Percentiles rank a stretch among this genome's conserved stretches.
phyloP scores from a whole-genome alignment of 2,329 filamentous ascomycete genomes.

The Xylariales sp. region DNA sequence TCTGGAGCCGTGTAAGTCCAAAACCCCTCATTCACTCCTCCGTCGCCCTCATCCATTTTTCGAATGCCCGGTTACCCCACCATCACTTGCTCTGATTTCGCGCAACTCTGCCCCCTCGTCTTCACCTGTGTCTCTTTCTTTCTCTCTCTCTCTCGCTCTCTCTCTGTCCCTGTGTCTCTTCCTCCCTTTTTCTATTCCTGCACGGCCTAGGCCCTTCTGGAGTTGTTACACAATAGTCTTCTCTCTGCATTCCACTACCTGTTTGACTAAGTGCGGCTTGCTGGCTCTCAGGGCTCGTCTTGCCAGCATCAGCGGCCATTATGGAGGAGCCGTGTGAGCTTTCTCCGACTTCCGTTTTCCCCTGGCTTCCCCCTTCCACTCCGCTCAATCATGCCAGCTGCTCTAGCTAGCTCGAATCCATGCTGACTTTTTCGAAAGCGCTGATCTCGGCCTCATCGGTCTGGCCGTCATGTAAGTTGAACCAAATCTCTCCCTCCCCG shows the following conservation, averaged over 20 bases:
- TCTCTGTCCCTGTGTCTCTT: slow-evolving; percentile 18
- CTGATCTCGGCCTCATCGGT: slow-evolving; percentile 90
- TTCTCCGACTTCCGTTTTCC: slow-evolving; percentile 20
- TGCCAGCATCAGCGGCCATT: slow-evolving; percentile 58
- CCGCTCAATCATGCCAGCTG: slow-evolving; percentile 12
- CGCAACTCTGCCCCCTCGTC: slow-evolving; percentile 10
- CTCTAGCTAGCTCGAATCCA: slow-evolving; percentile 20
- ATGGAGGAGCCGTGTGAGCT: slow-evolving; percentile 56
- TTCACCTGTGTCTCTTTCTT: slow-evolving; percentile 11
- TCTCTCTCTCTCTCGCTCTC: slow-evolving; percentile 11
- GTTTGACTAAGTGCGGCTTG: slow-evolving; percentile 23
- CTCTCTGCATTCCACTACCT: slow-evolving; percentile 17
- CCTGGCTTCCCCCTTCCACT: slow-evolving; percentile 21
- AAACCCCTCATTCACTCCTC: slow-evolving; percentile 3
- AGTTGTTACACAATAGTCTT: slow-evolving; percentile 6
- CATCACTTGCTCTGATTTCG: no score
- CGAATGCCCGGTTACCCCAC: no score
- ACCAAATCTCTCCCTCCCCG: slow-evolving; percentile 1
- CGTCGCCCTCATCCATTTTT: no score
- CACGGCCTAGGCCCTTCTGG: background rate
- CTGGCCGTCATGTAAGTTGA: slow-evolving; percentile 76
- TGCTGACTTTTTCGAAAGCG: slow-evolving; percentile 61
- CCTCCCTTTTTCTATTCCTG: slow-evolving; percentile 7
- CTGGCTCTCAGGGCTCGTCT: slow-evolving; percentile 62
- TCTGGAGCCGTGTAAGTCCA: slow-evolving; percentile 64